These are phyloP conservation scores for Coriaria nepalensis DNA, from an alignment of 306 rosid genomes.

Conservation along the genomic window DNA sequence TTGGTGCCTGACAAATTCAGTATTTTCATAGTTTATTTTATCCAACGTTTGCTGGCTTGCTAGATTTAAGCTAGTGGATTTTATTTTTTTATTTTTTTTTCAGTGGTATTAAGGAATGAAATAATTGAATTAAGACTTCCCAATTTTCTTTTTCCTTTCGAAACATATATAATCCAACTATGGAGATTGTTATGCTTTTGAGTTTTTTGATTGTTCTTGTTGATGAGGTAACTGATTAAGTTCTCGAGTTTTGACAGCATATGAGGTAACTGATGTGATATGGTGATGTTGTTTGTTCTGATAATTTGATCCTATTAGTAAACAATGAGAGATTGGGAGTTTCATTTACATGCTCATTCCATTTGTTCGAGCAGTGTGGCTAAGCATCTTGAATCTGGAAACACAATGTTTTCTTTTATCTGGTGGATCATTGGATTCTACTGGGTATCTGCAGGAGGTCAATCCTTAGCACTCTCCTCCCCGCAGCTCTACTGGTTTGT, in stretches of 20 bases:
- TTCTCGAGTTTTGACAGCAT: no score
- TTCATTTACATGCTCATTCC: neutral
- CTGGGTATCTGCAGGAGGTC: constrained; percentile 94
- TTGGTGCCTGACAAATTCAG: neutral
- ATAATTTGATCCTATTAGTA: neutral
- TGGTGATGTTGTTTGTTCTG: constrained; percentile 1
- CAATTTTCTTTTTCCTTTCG: constrained; percentile 5
- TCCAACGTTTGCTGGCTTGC: neutral
- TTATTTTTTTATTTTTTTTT: no score
- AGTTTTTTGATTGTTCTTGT: no score
- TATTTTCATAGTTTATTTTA: neutral
- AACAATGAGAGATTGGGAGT: no score
- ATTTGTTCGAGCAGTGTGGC: constrained; percentile 38
- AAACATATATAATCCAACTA: no score
- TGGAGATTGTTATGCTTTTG: no score
- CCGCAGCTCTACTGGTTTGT: constrained; percentile 89
- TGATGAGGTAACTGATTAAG: no score
- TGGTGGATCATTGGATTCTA: constrained; percentile 99
- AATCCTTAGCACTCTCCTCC: constrained; percentile 46
- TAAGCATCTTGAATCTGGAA: constrained; percentile 87
- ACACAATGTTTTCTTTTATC: constrained; percentile 88
- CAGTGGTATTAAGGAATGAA: no score
- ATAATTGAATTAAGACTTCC: neutral
- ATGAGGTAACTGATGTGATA: no score
- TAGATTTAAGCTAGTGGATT: no score